phyloP scores from a whole-genome alignment of 192 early-diverging fungal species.

The Dissophora ornata region DNA sequence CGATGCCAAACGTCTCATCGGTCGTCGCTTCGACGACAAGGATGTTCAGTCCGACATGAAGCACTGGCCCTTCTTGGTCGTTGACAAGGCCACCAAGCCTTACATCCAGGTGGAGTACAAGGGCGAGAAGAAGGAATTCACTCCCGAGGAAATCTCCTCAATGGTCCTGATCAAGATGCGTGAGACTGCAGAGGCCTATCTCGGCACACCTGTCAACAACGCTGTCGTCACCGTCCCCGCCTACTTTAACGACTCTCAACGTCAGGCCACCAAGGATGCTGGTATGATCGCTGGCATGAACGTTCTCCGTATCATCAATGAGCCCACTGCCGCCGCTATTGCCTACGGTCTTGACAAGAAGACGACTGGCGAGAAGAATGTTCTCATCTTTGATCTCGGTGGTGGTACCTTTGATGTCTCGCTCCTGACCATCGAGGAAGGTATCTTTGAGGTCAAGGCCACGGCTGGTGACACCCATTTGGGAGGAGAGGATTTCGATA shows the following conservation, averaged over 20 bases:
- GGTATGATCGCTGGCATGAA: constrained; percentile 92
- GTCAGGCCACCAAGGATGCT: constrained; percentile 99
- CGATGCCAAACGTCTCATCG: constrained; percentile 98
- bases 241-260: constrained; percentile 98
- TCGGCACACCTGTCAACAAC: constrained; percentile 82
- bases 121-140: constrained; percentile 96
- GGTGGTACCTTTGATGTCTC: constrained; percentile 98
- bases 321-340: constrained; percentile 96
- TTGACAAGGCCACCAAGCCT: constrained; percentile 91
- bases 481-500: constrained; percentile 99
- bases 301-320: constrained; percentile 98
- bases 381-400: constrained; percentile 97
- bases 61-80: constrained; percentile 96
- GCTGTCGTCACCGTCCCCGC: constrained; percentile 97
- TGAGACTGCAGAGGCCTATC: constrained; percentile 91
- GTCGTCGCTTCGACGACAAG: constrained; percentile 89
- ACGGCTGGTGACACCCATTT: constrained; percentile 98
- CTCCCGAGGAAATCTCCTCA: constrained; percentile 96
- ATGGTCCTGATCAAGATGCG: constrained; percentile 98
- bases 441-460: constrained; percentile 98
- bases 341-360: constrained; percentile 91
- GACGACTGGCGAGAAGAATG: constrained; percentile 80
- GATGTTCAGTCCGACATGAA: constrained; percentile 99
- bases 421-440: constrained; percentile 93
- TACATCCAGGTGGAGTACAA: constrained; percentile 93